These are phyloP conservation scores for Corchorus olitorius DNA, from an alignment of 345 rosid genomes.

Conservation along the genomic window DNA sequence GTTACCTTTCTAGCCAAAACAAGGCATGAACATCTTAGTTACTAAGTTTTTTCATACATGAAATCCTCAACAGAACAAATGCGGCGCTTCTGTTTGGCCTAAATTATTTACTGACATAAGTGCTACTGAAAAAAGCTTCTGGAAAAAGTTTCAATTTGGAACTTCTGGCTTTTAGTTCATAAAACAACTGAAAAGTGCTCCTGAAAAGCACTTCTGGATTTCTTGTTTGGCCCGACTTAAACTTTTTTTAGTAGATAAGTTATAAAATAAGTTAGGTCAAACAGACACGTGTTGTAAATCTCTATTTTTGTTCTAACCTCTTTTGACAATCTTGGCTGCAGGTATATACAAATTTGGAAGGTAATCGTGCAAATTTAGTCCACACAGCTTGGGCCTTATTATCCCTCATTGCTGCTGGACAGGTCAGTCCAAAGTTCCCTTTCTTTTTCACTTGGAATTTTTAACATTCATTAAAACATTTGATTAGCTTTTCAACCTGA, in stretches of 20 bases:
- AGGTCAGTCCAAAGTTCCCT: constrained; percentile 29
- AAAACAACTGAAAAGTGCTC: no score
- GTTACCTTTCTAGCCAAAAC: constrained; percentile 54
- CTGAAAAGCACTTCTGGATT: no score
- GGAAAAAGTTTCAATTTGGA: no score
- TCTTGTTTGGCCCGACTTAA: no score
- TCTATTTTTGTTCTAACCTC: not conserved
- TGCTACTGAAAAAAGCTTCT: no score
- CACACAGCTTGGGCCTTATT: constrained; percentile 60
- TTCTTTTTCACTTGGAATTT: not conserved
- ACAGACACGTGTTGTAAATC: not conserved
- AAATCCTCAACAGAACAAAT: not conserved
- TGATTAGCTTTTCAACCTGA: not conserved
- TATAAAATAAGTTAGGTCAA: no score
- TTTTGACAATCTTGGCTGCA: not conserved
- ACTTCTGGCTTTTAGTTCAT: no score
- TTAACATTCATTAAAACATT: not conserved
- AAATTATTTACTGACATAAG: no score
- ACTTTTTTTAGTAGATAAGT: no score
- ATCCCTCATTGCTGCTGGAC: constrained; percentile 49
- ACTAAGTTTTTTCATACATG: no score
- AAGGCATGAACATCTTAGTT: constrained; percentile 29
- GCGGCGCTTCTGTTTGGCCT: no score
- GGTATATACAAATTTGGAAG: constrained; percentile 48
- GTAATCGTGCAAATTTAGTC: constrained; percentile 46